phyloP scores from a whole-genome alignment of 768 basidiomycete species.

The Russula emetica region DNA sequence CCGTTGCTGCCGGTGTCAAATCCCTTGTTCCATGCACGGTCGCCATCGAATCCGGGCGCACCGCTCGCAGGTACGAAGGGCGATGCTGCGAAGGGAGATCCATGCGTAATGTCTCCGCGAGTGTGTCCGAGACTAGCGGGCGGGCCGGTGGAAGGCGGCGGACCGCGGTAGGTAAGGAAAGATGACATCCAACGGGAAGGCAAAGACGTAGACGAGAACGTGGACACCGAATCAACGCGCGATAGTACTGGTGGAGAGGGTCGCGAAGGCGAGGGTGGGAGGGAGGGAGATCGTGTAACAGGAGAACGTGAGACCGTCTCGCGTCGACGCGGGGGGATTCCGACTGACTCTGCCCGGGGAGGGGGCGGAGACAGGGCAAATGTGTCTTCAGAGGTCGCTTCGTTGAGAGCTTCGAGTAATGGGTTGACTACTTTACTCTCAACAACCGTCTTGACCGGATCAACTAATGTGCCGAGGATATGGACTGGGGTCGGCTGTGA shows the following conservation, averaged over 20 bases:
- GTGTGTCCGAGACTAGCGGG: constrained; percentile 4
- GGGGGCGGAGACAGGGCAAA: constrained; percentile 10
- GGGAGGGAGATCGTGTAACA: constrained; percentile 31
- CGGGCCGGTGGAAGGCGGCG: constrained; percentile 20
- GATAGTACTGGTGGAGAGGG: constrained; percentile 37
- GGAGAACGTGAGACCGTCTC: constrained; percentile 18
- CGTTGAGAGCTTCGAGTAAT: constrained; percentile 23
- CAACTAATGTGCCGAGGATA: neutral
- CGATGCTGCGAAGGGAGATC: constrained; percentile 48
- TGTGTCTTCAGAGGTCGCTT: constrained; percentile 16
- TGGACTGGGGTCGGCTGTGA: neutral
- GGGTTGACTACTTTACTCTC: neutral
- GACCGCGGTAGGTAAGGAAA: constrained; percentile 37
- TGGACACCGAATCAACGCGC: constrained; percentile 34
- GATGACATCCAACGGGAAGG: constrained; percentile 52
- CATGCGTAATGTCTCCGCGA: constrained; percentile 37
- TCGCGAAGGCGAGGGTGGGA: constrained; percentile 35
- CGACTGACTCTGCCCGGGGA: constrained; percentile 1
- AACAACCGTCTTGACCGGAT: neutral
- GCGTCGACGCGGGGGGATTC: constrained; percentile 10
- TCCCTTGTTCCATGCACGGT: constrained; percentile 63
- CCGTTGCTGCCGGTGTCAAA: constrained; percentile 40
- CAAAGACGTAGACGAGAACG: constrained; percentile 43
- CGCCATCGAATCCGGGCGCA: constrained; percentile 76
- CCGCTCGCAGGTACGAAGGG: constrained; percentile 48